Percentiles rank a stretch among this genome's conserved stretches.
Evolutionary conservation across 495 filamentous ascomycete genomes (phyloP).

Genomic region (Aspergillus kassunensis): DNA sequence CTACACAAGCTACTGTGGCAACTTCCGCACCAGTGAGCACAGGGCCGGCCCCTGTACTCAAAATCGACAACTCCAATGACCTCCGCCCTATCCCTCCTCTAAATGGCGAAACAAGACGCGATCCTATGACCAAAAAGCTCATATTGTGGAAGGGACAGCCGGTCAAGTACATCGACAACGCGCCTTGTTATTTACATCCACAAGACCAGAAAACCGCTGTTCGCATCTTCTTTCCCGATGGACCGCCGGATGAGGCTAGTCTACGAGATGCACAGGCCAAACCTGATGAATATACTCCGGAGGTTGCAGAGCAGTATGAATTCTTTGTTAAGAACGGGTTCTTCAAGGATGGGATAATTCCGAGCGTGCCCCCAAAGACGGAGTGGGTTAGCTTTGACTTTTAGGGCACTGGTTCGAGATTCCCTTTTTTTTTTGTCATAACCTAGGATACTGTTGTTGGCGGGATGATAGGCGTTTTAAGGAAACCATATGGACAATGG

Average conservation of each 20-base stretch:
- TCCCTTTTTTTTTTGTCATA: constrained; percentile 2
- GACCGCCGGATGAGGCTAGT: constrained; percentile 53
- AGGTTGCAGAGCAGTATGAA: constrained; percentile 54
- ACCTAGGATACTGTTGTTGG: background rate
- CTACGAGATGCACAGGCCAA: constrained; percentile 36
- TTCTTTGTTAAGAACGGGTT: constrained; percentile 55
- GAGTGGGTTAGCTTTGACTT: constrained; percentile 73
- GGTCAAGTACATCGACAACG: constrained; percentile 48
- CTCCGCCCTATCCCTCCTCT: constrained; percentile 37
- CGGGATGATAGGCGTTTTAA: background rate
- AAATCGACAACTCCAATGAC: constrained; percentile 25
- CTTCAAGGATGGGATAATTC: constrained; percentile 63
- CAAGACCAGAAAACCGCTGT: constrained; percentile 46
- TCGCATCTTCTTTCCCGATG: constrained; percentile 66
- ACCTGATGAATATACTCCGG: constrained; percentile 40
- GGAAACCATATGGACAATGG: too few relatives aligned
- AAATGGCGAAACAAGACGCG: constrained; percentile 33
- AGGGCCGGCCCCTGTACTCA: constrained; percentile 31
- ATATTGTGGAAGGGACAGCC: constrained; percentile 52
- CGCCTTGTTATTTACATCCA: constrained; percentile 47
- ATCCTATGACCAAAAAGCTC: constrained; percentile 35
- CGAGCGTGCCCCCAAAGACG: constrained; percentile 65
- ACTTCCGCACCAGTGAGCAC: constrained; percentile 17
- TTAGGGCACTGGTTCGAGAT: constrained; percentile 26
- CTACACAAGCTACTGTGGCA: background rate